phyloP scores from a whole-genome alignment of 2,329 filamentous ascomycete species.

The Apiospora sp. region DNA sequence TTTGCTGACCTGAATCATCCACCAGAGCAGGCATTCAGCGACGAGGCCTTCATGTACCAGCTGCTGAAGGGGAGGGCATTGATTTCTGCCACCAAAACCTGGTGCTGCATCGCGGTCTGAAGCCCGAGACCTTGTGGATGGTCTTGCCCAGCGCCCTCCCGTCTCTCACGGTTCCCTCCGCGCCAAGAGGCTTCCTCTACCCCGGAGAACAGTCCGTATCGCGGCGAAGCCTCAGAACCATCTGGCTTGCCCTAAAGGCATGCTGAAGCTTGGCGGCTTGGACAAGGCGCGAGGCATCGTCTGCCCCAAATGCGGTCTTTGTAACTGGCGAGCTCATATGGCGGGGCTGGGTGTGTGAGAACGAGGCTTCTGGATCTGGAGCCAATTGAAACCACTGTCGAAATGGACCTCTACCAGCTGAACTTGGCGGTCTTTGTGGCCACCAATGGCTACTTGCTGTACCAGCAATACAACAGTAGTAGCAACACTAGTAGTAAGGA shows the following conservation, averaged over 20 bases:
- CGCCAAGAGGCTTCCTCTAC: too few species aligned
- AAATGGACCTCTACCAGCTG: constrained; percentile 36
- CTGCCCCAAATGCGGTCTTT: constrained; percentile 69
- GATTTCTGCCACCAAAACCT: constrained; percentile 98
- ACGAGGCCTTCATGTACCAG: too few species aligned
- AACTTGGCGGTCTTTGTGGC: constrained; percentile 36
- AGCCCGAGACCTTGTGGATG: constrained; percentile 45
- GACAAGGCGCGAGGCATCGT: constrained; percentile 84
- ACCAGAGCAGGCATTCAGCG: too few species aligned
- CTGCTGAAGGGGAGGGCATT: constrained; percentile 67
- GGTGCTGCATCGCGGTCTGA: constrained; percentile 93
- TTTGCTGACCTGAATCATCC: too few species aligned
- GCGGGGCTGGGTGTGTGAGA: constrained; percentile 45
- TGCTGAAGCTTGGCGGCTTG: constrained; percentile 93
- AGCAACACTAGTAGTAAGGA: constrained; percentile 7
- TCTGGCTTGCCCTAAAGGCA: constrained; percentile 89
- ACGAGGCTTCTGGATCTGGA: constrained; percentile 78
- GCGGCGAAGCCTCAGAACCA: constrained; percentile 78
- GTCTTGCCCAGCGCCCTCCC: too few species aligned
- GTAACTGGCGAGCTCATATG: constrained; percentile 67
- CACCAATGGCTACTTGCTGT: constrained; percentile 36
- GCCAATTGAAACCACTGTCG: background rate
- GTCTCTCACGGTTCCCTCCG: too few species aligned
- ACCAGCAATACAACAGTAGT: constrained; percentile 34
- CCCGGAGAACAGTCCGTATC: too few species aligned